A percentile compares a stretch with the other conserved stretches of the same genome.
These are phyloP conservation scores for Cladorrhinum samala DNA, from an alignment of 495 filamentous ascomycete genomes.

Conservation along the genomic window DNA sequence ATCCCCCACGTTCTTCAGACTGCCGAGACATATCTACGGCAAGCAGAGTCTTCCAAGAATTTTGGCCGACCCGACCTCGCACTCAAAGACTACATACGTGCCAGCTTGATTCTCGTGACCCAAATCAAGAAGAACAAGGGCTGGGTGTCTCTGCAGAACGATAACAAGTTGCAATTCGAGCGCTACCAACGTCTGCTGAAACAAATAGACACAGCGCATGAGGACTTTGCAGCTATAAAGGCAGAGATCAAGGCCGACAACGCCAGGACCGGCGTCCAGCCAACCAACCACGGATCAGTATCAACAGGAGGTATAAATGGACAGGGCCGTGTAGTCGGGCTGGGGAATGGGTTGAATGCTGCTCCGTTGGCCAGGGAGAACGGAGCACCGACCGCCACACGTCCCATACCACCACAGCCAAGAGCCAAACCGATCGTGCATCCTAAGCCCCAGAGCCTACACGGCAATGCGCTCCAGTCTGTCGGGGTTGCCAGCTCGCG, in stretches of 20 bases:
- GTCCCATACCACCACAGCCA: constrained; percentile 11
- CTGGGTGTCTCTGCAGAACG: constrained; percentile 21
- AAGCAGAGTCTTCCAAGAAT: constrained; percentile 46
- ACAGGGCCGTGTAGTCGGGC: neutral
- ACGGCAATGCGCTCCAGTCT: constrained; percentile 45
- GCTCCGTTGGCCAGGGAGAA: constrained; percentile 12
- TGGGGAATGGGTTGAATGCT: neutral
- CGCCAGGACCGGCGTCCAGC: constrained; percentile 43
- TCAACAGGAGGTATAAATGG: neutral
- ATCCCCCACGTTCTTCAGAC: constrained; percentile 44
- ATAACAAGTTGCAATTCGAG: constrained; percentile 16
- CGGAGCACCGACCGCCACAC: neutral
- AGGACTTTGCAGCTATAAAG: constrained; percentile 55
- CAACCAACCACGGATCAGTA: constrained; percentile 12
- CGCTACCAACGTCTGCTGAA: constrained; percentile 44
- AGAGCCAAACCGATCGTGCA: constrained; percentile 47
- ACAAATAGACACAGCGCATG: constrained; percentile 25
- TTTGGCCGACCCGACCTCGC: constrained; percentile 48
- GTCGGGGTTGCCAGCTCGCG: neutral
- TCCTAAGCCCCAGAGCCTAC: constrained; percentile 58
- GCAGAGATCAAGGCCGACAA: constrained; percentile 65
- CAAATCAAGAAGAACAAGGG: constrained; percentile 45
- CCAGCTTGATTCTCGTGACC: constrained; percentile 68
- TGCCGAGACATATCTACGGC: constrained; percentile 44
- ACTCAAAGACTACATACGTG: constrained; percentile 66